Percentiles rank a stretch among this genome's conserved stretches.
phyloP scores from a whole-genome alignment of 2,329 filamentous ascomycete genomes.

The Neoarthrinium moseri region DNA sequence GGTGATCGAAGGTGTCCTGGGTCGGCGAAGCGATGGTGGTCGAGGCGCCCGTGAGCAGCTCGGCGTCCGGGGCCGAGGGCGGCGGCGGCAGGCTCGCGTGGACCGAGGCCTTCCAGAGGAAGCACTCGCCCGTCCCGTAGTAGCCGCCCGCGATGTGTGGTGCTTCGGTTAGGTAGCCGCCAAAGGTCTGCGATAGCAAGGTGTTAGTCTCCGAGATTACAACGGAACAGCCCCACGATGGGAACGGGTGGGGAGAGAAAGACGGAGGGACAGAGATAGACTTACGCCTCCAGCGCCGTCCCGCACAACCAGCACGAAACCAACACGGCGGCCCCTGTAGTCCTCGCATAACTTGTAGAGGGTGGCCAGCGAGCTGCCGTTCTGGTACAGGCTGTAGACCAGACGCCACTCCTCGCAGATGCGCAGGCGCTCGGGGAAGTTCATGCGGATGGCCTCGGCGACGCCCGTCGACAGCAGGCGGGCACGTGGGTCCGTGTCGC shows the following conservation, averaged over 20 bases:
- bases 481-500: conserved; percentile 56
- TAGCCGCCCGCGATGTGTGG: conserved; percentile 81
- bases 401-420: conserved; percentile 85
- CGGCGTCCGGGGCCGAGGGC: conserved; percentile 55
- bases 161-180: conserved; percentile 88
- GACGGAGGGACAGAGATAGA: conserved; percentile 19
- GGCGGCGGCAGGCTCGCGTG: conserved; percentile 68
- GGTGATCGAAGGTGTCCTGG: conserved; percentile 23
- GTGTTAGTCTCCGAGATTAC: conserved; percentile 3
- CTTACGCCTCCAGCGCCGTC: conserved; percentile 74
- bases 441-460: conserved; percentile 88
- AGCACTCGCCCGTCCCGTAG: conserved; percentile 96
- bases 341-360: conserved; percentile 77
- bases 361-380: conserved; percentile 84
- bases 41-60: conserved; percentile 39
- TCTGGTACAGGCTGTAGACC: conserved; percentile 85
- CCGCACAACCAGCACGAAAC: conserved; percentile 84
- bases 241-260: too few species aligned
- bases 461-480: conserved; percentile 70
- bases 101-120: conserved; percentile 77
- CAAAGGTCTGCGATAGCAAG: conserved; percentile 64
- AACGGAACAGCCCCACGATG: too few species aligned
- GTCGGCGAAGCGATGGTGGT: conserved; percentile 35
- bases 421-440: conserved; percentile 83
- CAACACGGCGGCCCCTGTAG: conserved; percentile 68